These are phyloP conservation scores for Cephaloascus fragrans DNA, from an alignment of 805 yeast genomes.

Conservation along the genomic window DNA sequence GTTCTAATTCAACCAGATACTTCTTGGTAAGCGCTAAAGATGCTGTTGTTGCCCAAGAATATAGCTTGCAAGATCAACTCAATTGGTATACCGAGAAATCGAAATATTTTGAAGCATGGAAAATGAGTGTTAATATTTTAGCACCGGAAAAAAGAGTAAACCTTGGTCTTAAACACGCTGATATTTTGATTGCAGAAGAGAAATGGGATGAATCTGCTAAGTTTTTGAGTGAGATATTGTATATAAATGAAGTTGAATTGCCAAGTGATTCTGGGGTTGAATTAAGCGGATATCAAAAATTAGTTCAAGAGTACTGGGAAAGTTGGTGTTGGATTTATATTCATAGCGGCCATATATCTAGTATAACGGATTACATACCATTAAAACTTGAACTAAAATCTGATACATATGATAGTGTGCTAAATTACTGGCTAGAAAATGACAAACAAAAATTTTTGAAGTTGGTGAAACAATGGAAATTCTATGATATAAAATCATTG, in stretches of 20 bases:
- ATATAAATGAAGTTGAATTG: slow-evolving; percentile 10
- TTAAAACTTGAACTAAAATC: slow-evolving; percentile 19
- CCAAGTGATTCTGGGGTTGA: slow-evolving; percentile 11
- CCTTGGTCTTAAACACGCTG: slow-evolving; percentile 51
- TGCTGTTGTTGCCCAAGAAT: slow-evolving; percentile 65
- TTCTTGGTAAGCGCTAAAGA: slow-evolving; percentile 74
- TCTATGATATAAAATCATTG: slow-evolving; percentile 39
- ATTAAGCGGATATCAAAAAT: slow-evolving; percentile 3
- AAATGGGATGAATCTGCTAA: slow-evolving; percentile 49
- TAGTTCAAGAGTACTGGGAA: slow-evolving; percentile 48
- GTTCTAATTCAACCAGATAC: slow-evolving; percentile 32
- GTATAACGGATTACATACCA: slow-evolving; percentile 52
- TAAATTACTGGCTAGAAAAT: slow-evolving; percentile 38
- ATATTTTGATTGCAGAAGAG: slow-evolving; percentile 26
- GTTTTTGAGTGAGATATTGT: slow-evolving; percentile 25
- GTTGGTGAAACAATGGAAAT: slow-evolving; percentile 45
- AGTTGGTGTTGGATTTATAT: slow-evolving; percentile 48
- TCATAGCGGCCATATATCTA: slow-evolving; percentile 31
- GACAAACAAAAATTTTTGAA: slow-evolving; percentile 22
- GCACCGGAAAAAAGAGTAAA: slow-evolving; percentile 38
- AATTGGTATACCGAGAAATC: slow-evolving; percentile 59
- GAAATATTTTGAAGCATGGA: slow-evolving; percentile 66
- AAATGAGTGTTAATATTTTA: slow-evolving; percentile 52
- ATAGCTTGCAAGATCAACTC: slow-evolving; percentile 59
- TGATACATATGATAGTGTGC: slow-evolving; percentile 27